Base-by-base conservation (phyloP, 1,284 basidiomycete genomes). In the Rhodotorula sp. region DNA sequence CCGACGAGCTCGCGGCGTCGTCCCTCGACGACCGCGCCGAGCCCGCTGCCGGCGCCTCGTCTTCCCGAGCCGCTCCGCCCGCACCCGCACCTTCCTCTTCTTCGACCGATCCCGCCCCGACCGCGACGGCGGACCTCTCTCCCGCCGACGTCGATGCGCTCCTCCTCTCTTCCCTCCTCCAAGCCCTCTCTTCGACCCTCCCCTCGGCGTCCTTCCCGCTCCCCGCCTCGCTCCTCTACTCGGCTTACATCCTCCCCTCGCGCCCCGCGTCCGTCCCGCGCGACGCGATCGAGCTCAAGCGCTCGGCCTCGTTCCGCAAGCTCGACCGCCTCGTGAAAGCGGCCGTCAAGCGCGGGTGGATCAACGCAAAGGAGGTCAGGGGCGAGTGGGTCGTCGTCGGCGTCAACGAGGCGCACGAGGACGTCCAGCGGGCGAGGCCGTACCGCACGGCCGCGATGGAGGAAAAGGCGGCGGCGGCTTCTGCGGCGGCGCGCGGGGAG, bases 271-370 rank as follows among this genome's bases (percentile, higher is more conserved):
- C 56, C 27, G 45, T 52, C 56, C 45, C 44, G 50, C 49, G 45
- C 57, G 52, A 25, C 2, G 5, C 12, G 10, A 64, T 53, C 19
- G 75, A 84, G 76, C 88, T 88, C 81, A 93, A 89, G 78, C 86
- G 34, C 34, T 34, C 86, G 66, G 93, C 87, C 4, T 85, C 86
- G 13, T 86, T 89, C 84, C 95, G 93, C 81, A 91, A 91, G 54
- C 85, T 94, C 25, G 86, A 88, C 4, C 85, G 87, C 2, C 92
- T 94, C 82, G 85, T 95, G 78, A 93, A 91, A 79, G 79, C 49
- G 13, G 66, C 55, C 1, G 48, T 42, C 34, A 62, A 62, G 54
- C 53, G 57, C 42, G 66, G 66, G 12, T 61, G 46, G 23, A 76
- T 95, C 45, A 87, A 87, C 25, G 83, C 90, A 42, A 96, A 95